These are phyloP conservation scores for Candida multigemmis DNA, from an alignment of 805 yeast species.

Conservation along the genomic window DNA sequence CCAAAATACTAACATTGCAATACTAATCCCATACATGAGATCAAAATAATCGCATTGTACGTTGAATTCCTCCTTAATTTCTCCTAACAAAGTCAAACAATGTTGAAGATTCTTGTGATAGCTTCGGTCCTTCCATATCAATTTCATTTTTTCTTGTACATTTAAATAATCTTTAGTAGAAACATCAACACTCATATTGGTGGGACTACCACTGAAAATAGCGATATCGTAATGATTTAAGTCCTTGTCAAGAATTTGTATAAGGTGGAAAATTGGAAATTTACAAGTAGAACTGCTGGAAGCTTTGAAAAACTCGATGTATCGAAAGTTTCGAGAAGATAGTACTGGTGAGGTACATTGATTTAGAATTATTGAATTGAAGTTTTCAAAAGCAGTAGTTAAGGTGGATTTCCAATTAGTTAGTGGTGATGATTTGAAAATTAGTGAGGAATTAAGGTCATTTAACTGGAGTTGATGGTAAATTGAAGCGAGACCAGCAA, in stretches of 20 bases:
- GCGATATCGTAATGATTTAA: conserved; percentile 73
- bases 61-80: conserved; percentile 4
- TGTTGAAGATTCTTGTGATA: conserved; percentile 9
- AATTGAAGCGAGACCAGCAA: conserved; percentile 18
- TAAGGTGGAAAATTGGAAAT: conserved; percentile 61
- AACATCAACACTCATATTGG: conserved; percentile 48
- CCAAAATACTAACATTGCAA: conserved; percentile 32
- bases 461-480: conserved; percentile 21
- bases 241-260: conserved; percentile 55
- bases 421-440: conserved; percentile 19
- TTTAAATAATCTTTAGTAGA: conserved; percentile 23
- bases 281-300: conserved; percentile 5
- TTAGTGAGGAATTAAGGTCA: conserved; percentile 33
- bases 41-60: conserved; percentile 27
- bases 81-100: conserved; percentile 23
- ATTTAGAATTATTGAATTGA: too few relatives aligned
- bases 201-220: conserved; percentile 74
- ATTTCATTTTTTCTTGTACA: conserved; percentile 23
- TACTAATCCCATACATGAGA: conserved; percentile 24
- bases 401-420: conserved; percentile 62
- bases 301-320: too few relatives aligned
- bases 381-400: conserved; percentile 61
- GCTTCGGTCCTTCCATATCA: conserved; percentile 18
- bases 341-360: too few relatives aligned
- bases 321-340: too few relatives aligned